Evolutionary conservation across 768 basidiomycete species (phyloP), one percentile per base, ranked within the genome.

Genomic region (Amanita subjunquillea): DNA sequence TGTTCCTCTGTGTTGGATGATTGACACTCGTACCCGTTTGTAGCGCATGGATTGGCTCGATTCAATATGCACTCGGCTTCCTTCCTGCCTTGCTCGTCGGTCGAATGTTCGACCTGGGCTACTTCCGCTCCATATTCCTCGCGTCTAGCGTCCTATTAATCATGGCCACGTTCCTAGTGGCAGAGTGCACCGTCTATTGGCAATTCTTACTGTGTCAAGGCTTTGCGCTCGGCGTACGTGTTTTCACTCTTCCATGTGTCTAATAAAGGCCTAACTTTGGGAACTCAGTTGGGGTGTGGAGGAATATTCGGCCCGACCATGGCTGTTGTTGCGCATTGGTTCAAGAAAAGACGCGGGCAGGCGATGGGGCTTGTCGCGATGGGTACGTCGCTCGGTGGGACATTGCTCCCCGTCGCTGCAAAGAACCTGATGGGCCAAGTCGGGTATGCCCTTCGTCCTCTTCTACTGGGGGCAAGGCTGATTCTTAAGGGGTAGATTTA

Each of bases 21-120:
- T 34, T 48, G 34, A 27, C 27, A 49, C 15, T 22, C 34, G 22
- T 10, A 9, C 30, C 8, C 22, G 8, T 3, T 30, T 9, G 2
- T 54, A 87, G 86, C 41, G 78, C 86, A 40, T 90, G 86, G 87
- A 89, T 90, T 34, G 87, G 87, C 4, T 89, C 87, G 0, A 67
- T 82, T 20, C 86, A 87, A 83, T 83, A 82, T 58, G 71, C 83
- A 13, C 71, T 85, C 0, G 66, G 79, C 6, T 85, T 82, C 63
- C 61, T 83, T 2, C 81, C 83, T 3, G 82, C 78, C 8, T 65
- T 88, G 7, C 34, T 85, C 41, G 72, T 76, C 3, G 87, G 88
- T 0, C 77, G 84, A 4, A 61, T 89, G 13, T 88, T 89, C 63
- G 88, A 91, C 62, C 61, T 85, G 39, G 87, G 30, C 0, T 30